A percentile compares a stretch with the other conserved stretches of the same genome.
Evolutionary conservation across 2,329 filamentous ascomycete genomes (phyloP).

Genomic region (Cladosporium sphaerospermum): DNA sequence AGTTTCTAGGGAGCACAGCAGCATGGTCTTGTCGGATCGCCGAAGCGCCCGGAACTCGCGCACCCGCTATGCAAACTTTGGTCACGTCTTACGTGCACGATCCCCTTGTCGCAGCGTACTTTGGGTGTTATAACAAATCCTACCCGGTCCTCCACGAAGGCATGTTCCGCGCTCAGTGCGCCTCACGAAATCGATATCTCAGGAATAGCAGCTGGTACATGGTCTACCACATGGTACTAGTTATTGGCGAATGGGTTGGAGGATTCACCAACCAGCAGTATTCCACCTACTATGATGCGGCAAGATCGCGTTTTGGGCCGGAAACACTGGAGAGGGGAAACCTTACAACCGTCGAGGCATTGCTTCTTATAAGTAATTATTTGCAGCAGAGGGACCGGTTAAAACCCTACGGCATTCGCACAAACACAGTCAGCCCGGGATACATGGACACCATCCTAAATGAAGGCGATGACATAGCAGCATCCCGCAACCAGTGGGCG

Average conservation of each 20-base stretch:
- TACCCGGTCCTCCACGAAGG: slow-evolving; percentile 17
- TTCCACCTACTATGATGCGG: slow-evolving; percentile 13
- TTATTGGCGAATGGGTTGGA: slow-evolving; percentile 15
- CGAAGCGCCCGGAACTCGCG: slow-evolving; percentile 4
- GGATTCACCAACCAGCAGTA: slow-evolving; percentile 9
- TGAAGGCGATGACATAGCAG: too few species aligned
- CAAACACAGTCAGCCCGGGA: too few species aligned
- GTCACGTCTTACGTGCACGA: slow-evolving; percentile 13
- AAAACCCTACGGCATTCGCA: slow-evolving; percentile 24
- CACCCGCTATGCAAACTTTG: slow-evolving; percentile 15
- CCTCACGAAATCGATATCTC: neutral
- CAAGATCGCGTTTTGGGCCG: slow-evolving; percentile 3
- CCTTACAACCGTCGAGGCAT: slow-evolving; percentile 15
- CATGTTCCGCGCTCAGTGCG: slow-evolving; percentile 12
- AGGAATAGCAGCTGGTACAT: slow-evolving; percentile 12
- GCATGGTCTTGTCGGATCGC: neutral
- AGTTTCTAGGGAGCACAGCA: slow-evolving; percentile 13
- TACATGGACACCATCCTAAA: too few species aligned
- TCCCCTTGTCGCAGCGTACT: slow-evolving; percentile 15
- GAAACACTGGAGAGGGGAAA: neutral
- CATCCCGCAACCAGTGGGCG: too few species aligned
- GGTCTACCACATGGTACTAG: slow-evolving; percentile 15
- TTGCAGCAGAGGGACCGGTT: slow-evolving; percentile 47
- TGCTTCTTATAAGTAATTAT: slow-evolving; percentile 37
- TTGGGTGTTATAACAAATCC: slow-evolving; percentile 13